Evolutionary conservation across 2,329 filamentous ascomycete genomes (phyloP), one percentile per base, ranked within the genome.

Genomic region (Arthrobotrys entomopaga): DNA sequence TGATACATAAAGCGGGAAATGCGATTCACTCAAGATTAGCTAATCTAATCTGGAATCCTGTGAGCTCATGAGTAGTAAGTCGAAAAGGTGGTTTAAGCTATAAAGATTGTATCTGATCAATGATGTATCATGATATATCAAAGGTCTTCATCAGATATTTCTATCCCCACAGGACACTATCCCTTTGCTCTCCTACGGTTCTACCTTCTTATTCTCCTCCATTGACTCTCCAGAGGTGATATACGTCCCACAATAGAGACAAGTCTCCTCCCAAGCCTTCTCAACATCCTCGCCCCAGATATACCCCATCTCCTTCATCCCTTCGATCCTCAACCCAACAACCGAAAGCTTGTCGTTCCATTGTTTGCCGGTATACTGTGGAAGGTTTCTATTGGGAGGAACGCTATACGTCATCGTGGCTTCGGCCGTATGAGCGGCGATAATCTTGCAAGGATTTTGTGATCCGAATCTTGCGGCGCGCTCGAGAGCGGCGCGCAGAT

Each of bases 171-270:
- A n/a, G n/a, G n/a, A n/a, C n/a, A n/a, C n/a, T n/a, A n/a, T n/a
- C n/a, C n/a, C n/a, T n/a, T n/a, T n/a, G n/a, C n/a, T n/a, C n/a
- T n/a, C n/a, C n/a, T n/a, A n/a, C n/a, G n/a, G n/a, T n/a, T n/a
- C n/a, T n/a, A n/a, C n/a, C n/a, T n/a, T n/a, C n/a, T n/a, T n/a
- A n/a, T n/a, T 52, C 26, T 63, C 42, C 16, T 46, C 49, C 8
- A 72, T 34, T 11, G 65, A 60, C 43, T 59, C 46, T 10, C 56
- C 59, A 6, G 59, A 58, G 10, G 67, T 60, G 20, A 65, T 72
- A 34, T 60, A 72, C 4, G 67, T 54, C 11, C 59, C 67, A 56
- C 60, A 65, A n/a, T 65, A 72, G 2, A 65, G 24, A 24, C 67
- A 65, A 29, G 65, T 54, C 19, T 65, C 60, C 1, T 65, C 59